phyloP scores from a whole-genome alignment of 805 yeast species.

The Pichia eremophila region DNA sequence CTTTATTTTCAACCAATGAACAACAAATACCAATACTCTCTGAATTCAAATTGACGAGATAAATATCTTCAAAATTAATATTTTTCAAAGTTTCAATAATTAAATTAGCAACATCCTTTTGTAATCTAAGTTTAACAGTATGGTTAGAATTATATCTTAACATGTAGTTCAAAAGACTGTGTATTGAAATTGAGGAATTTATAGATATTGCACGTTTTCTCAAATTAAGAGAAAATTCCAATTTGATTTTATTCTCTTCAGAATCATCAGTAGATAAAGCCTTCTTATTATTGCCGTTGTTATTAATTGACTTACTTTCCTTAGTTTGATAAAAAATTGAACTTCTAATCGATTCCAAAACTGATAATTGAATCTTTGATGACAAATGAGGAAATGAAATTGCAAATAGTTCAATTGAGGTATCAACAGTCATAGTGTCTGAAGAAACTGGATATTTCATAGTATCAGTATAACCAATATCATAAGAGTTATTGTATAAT shows the following conservation, averaged over 20 bases:
- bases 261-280: conserved; percentile 2
- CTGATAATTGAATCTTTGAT: conserved; percentile 72
- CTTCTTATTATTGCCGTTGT: neutral
- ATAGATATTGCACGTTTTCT: conserved; percentile 41
- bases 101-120: conserved; percentile 15
- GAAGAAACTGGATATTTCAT: conserved; percentile 32
- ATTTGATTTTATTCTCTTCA: conserved; percentile 5
- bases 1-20: conserved; percentile 16
- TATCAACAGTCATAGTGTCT: conserved; percentile 54
- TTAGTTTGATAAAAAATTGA: conserved; percentile 35
- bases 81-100: conserved; percentile 23
- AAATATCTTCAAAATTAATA: conserved; percentile 15
- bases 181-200: conserved; percentile 57
- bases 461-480: conserved; percentile 28
- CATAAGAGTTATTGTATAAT: conserved; percentile 20
- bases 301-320: conserved; percentile 9
- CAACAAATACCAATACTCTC: conserved; percentile 25
- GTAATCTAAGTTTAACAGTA: conserved; percentile 11
- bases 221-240: conserved; percentile 9
- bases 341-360: conserved; percentile 70
- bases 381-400: conserved; percentile 62
- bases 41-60: conserved; percentile 21
- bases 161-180: conserved; percentile 35
- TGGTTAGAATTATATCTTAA: conserved; percentile 12
- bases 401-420: conserved; percentile 69